Evolutionary conservation across 148 eudicot genomes (phyloP).

Genomic region (Chenopodium quinoa): DNA sequence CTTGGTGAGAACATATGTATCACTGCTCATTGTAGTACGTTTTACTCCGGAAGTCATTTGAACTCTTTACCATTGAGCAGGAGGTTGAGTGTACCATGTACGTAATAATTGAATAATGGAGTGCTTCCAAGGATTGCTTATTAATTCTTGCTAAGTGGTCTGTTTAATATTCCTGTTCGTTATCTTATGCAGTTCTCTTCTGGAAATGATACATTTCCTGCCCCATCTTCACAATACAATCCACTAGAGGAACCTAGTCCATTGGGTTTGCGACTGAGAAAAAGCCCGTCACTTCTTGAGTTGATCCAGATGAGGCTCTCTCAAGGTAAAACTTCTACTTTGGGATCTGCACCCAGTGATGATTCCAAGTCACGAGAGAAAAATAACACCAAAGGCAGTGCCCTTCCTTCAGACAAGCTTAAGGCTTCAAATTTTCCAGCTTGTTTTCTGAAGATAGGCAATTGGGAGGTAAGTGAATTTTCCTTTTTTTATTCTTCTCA

Average conservation of each 20-base stretch:
- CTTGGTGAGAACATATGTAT: too few relatives aligned
- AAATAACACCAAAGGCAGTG: conserved; percentile 34
- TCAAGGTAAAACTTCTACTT: conserved; percentile 38
- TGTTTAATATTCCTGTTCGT: not conserved
- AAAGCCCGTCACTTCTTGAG: conserved; percentile 74
- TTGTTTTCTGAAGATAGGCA: conserved; percentile 60
- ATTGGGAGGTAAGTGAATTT: conserved; percentile 69
- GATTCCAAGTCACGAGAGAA: conserved; percentile 30
- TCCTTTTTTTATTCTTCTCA: not conserved
- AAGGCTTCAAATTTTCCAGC: conserved; percentile 90
- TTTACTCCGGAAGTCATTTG: not conserved
- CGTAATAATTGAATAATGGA: too few relatives aligned
- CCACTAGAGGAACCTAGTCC: conserved; percentile 79
- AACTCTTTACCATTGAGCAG: not conserved
- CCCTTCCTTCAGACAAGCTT: conserved; percentile 49
- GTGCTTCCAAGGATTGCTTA: not conserved
- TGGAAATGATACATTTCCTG: conserved; percentile 32
- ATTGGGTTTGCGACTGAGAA: conserved; percentile 63
- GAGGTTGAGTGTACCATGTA: too few relatives aligned
- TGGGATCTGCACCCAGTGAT: conserved; percentile 20
- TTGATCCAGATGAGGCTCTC: conserved; percentile 65
- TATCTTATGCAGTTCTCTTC: conserved; percentile 32
- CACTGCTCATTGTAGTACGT: not conserved
- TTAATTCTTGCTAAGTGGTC: not conserved
- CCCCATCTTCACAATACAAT: conserved; percentile 45